Base-by-base conservation (phyloP, 2,329 filamentous ascomycete genomes). In the Teratosphaeria pseudoeucalypti region DNA sequence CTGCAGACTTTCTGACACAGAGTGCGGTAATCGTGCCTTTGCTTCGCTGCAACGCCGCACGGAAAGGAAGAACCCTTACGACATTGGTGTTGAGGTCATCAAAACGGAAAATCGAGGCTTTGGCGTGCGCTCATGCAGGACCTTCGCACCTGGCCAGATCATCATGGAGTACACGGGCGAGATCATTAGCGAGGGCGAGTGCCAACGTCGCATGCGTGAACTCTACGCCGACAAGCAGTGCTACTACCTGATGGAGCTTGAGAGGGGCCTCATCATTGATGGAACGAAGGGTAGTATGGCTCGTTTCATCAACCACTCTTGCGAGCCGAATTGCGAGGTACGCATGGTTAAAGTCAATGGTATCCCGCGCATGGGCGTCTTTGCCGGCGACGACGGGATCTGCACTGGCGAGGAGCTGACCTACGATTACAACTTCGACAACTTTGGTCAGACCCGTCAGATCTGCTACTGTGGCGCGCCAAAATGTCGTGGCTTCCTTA, bases 81-180 rank as follows among this genome's bases (percentile, higher is more conserved):
- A 94, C 66, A 86, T 96, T 61, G 94, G 94, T 54, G 92, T 99
- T 9, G 94, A 99, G 73, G 92, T 97, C 49, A 85, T 96, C 75
- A 92, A 96, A 77, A 97, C 94, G 0, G 76, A 79, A 23, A 89
- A 95, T 74, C 86, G 92, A 60, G 94, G 94, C 32, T 92, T 92
- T 72, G 94, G 94, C 57, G 90, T 99, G 56, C 87, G 94, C 62
- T 90, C 89, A 71, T 96, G 92, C 75, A 85, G 94, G 54, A 87
- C 85, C 62, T 99, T 97, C 72, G 81, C 86, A 60, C 84, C 92
- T 1, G 86, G 92, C 68, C 91, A 97, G 76, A 95, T 99, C 72
- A 97, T 99, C 70, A 92, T 97, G 77, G 94, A 99, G 71, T 99
- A 99, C 71, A 92, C 92, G 0, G 94, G 94, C 49, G 94, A 99